Evolutionary conservation across 139 green algal species (phyloP).

Genomic region (Auxenochlorella pyrenoidosa): DNA sequence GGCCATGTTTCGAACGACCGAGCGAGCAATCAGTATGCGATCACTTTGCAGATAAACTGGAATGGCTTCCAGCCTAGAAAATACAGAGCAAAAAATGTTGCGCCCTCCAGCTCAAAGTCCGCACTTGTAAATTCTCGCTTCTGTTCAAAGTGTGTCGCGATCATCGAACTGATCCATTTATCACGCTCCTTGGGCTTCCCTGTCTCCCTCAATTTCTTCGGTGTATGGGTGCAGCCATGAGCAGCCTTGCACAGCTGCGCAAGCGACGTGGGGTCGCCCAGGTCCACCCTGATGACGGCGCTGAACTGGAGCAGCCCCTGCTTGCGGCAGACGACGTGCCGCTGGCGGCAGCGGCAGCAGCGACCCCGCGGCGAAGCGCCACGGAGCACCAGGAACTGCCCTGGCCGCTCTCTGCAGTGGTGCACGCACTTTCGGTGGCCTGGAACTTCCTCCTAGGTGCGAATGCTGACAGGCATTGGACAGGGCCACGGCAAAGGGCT

Average conservation of each 20-base stretch:
- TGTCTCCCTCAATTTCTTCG: too few relatives aligned
- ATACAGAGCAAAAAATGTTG: not conserved
- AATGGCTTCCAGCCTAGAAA: not conserved
- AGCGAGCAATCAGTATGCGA: not conserved
- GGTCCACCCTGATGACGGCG: not conserved
- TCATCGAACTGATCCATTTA: not conserved
- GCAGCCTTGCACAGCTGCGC: not conserved
- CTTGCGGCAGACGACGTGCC: not conserved
- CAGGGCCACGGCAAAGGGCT: not conserved
- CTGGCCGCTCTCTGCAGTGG: not conserved
- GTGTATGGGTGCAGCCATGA: constrained; percentile 1
- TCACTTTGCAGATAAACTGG: not conserved
- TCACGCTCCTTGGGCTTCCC: not conserved
- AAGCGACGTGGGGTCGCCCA: not conserved
- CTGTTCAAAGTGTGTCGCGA: not conserved
- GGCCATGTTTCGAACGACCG: not conserved
- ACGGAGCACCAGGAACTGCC: constrained; percentile 1
- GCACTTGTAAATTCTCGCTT: too few relatives aligned
- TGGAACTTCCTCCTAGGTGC: not conserved
- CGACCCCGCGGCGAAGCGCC: not conserved
- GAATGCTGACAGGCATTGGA: not conserved
- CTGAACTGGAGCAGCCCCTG: not conserved
- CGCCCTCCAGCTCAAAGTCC: not conserved
- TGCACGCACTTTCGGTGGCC: not conserved
- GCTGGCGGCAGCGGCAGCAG: not conserved